phyloP scores from a whole-genome alignment of 2,329 filamentous ascomycete genomes.

The Graphiopsis chlorocephala region DNA sequence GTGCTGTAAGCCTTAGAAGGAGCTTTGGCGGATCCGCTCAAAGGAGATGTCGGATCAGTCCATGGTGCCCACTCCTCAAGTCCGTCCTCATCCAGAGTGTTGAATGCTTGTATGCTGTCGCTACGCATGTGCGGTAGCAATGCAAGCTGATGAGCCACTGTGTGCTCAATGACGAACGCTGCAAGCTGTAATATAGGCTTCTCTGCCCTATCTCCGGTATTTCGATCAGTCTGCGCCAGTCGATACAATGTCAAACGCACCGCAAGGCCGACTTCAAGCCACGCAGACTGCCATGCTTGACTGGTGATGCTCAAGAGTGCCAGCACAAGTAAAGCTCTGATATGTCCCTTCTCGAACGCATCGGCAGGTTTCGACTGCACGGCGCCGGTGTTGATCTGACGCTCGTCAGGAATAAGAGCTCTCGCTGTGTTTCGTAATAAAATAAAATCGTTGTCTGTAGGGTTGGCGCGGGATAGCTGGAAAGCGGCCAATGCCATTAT shows the following conservation, averaged over 20 bases:
- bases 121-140: constrained; percentile 50
- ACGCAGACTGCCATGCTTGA: constrained; percentile 57
- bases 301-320: constrained; percentile 62
- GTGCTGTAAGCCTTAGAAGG: constrained; percentile 45
- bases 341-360: constrained; percentile 39
- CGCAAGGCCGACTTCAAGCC: constrained; percentile 64
- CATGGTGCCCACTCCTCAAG: constrained; percentile 74
- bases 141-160: constrained; percentile 54
- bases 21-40: constrained; percentile 32
- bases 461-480: constrained; percentile 31
- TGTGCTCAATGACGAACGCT: constrained; percentile 62
- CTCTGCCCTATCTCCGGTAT: constrained; percentile 9
- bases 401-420: constrained; percentile 8
- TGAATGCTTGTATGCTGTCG: constrained; percentile 48
- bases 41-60: constrained; percentile 45
- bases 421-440: constrained; percentile 31
- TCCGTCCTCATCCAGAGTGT: constrained; percentile 60
- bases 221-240: constrained; percentile 8
- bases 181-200: constrained; percentile 45
- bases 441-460: constrained; percentile 30
- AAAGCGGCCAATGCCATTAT: constrained; percentile 43
- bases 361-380: constrained; percentile 4
- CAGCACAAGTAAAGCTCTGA: constrained; percentile 48
- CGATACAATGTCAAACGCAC: constrained; percentile 44
- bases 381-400: not conserved